Base-by-base conservation (phyloP, 2,329 filamentous ascomycete species). In the Thermothelomyces thermophilus region DNA sequence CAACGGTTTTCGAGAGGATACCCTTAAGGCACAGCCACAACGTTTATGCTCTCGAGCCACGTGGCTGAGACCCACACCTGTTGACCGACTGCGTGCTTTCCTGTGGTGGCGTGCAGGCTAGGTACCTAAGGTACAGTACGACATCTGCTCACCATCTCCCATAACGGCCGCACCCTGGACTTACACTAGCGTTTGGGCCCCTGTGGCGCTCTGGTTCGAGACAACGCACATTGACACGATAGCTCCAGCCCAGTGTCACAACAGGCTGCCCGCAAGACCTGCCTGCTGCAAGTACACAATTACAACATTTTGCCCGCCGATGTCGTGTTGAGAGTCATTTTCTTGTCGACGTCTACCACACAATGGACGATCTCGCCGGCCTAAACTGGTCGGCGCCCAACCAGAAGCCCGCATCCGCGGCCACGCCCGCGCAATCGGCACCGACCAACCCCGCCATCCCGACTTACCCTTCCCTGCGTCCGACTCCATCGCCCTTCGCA, bases 291-390 rank as follows among this genome's bases (percentile, higher is more conserved):
- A n/a, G n/a, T n/a, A 10, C 4, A 22, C 20, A 5, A 28, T 20
- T 26, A n/a, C 33, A 28, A 24, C 14, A 5, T 26, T n/a, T 31
- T 17, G 10, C 22, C 11, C 8, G 6, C 28, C 20, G 14, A 50
- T 26, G 24, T 9, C 5, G 24, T 53, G 51, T 36, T 19, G 24
- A 19, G 36, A 14, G 34, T 28, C 28, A 8, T 17, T 24, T 28
- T 30, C 5, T n/a, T 6, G 17, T 14, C 26, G 22, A 31, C 30
- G 6, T 43, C 6, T 10, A 45, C 31, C 22, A 17, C 41, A 54
- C 46, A 50, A 84, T 84, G 80, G 77, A 83, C 58, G 79, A 84
- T 66, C 74, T 83, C 42, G 74, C 76, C 41, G 73, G 76, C 56
- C 70, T 83, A 59, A 76, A 77, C 66, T 84, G 79, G 79, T 77